Conservation (phyloP, 164 flowering plant species). For the Piper longum region DNA sequence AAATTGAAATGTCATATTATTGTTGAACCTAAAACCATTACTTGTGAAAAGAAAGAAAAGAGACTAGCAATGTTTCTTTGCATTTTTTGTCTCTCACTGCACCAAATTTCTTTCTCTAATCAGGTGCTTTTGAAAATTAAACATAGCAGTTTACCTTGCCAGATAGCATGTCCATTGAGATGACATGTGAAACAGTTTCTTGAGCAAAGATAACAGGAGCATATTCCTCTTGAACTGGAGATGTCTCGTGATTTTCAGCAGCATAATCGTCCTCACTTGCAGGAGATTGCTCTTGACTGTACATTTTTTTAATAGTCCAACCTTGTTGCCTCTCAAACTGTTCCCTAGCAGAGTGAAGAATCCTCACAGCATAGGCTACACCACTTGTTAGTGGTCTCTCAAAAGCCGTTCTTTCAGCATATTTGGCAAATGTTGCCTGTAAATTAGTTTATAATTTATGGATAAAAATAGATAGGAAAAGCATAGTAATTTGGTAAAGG, state of each 20-base stretch:
- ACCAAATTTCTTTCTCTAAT: not conserved
- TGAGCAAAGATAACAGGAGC: constrained; percentile 98
- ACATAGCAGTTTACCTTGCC: constrained; percentile 49
- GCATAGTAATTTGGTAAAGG: no score
- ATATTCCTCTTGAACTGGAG: constrained; percentile 79
- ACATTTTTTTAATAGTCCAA: constrained; percentile 87
- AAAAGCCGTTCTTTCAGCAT: constrained; percentile 82
- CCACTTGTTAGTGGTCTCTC: constrained; percentile 97
- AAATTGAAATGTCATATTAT: no score
- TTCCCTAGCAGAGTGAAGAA: constrained; percentile 78
- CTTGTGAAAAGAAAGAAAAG: no score
- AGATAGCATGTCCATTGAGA: constrained; percentile 79
- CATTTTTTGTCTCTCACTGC: no score
- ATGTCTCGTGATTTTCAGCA: constrained; percentile 40
- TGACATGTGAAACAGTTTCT: constrained; percentile 74
- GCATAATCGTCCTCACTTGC: constrained; percentile 47
- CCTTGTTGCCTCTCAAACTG: constrained; percentile 80
- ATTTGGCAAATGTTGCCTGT: constrained; percentile 73
- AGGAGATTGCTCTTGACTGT: constrained; percentile 38
- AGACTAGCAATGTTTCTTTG: no score
- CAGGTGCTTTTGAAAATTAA: no score
- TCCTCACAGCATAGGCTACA: constrained; percentile 93
- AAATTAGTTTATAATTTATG: constrained; percentile 2
- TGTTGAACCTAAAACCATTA: no score
- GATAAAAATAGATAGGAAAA: not conserved